A percentile compares a stretch with the other conserved stretches of the same genome.
These are phyloP conservation scores for Coemansia sp. DNA, from an alignment of 192 early-diverging fungal species.

Conservation along the genomic window DNA sequence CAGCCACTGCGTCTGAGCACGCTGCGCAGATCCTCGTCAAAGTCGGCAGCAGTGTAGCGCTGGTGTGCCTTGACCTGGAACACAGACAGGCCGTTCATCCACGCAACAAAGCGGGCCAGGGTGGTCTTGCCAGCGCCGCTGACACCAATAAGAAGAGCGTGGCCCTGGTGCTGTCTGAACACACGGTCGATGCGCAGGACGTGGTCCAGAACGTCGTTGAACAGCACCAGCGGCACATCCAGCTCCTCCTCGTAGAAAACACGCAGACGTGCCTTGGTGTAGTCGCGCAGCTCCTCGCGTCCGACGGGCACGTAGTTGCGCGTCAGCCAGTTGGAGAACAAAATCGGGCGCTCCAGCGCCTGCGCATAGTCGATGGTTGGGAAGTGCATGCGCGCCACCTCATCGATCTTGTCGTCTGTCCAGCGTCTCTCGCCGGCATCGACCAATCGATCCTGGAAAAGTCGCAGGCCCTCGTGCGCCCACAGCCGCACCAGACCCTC, in stretches of 20 bases:
- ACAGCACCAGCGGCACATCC: conserved; percentile 93
- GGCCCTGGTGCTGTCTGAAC: conserved; percentile 96
- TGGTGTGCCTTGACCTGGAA: conserved; percentile 99
- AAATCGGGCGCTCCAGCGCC: conserved; percentile 82
- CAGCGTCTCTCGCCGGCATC: conserved; percentile 80
- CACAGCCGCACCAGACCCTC: conserved; percentile 93
- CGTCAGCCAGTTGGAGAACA: conserved; percentile 98
- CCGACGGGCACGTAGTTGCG: conserved; percentile 89
- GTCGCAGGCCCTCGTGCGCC: conserved; percentile 96
- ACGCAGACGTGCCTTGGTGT: conserved; percentile 88
- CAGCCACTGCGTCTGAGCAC: conserved; percentile 91
- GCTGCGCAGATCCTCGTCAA: conserved; percentile 93
- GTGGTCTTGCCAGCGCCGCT: conserved; percentile 98
- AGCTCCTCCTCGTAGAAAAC: conserved; percentile 99
- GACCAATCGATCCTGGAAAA: conserved; percentile 99
- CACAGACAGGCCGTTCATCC: conserved; percentile 97
- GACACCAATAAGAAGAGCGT: conserved; percentile 96
- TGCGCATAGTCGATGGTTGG: conserved; percentile 67
- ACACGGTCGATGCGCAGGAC: conserved; percentile 98
- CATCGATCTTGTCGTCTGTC: conserved; percentile 87
- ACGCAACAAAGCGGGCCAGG: conserved; percentile 97
- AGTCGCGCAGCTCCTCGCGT: conserved; percentile 86
- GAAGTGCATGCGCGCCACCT: conserved; percentile 83
- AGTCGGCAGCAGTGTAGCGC: conserved; percentile 93
- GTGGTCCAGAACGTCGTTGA: conserved; percentile 98